Percentiles rank a stretch among this genome's conserved stretches.
Conservation (phyloP, 1,139 yeast species). For the Nakaseomyces delphensis region DNA sequence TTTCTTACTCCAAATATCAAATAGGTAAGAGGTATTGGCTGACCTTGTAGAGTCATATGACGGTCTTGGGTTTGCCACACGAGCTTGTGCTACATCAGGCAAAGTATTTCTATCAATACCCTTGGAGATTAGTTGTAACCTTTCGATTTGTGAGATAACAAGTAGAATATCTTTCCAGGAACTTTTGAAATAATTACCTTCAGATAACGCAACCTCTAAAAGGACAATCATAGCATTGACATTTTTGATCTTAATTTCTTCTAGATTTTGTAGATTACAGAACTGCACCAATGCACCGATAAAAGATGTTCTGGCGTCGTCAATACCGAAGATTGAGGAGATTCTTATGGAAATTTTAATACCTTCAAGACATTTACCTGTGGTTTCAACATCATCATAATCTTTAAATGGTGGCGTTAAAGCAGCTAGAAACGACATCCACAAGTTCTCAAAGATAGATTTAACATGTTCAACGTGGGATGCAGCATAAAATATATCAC, state of each 20-base stretch:
- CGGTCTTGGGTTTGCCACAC: constrained; percentile 39
- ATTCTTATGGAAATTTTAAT: constrained; percentile 73
- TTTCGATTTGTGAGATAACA: constrained; percentile 81
- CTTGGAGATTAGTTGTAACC: constrained; percentile 78
- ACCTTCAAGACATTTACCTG: constrained; percentile 74
- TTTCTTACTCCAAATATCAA: constrained; percentile 36
- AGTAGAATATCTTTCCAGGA: constrained; percentile 83
- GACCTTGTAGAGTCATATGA: constrained; percentile 48
- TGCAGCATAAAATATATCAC: constrained; percentile 40
- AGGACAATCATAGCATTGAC: constrained; percentile 70
- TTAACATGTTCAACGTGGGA: constrained; percentile 84
- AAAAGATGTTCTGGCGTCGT: constrained; percentile 80
- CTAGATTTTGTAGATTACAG: constrained; percentile 68
- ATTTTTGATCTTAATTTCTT: constrained; percentile 72
- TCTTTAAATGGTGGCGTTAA: constrained; percentile 89
- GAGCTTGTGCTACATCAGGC: constrained; percentile 78
- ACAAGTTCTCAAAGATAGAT: constrained; percentile 85
- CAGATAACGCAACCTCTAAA: constrained; percentile 67
- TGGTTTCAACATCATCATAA: constrained; percentile 67
- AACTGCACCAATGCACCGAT: constrained; percentile 85
- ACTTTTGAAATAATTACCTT: constrained; percentile 59
- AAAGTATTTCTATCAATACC: constrained; percentile 80
- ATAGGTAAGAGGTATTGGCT: constrained; percentile 30
- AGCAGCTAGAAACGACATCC: constrained; percentile 97
- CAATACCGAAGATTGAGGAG: constrained; percentile 75